These are phyloP conservation scores for Scheffersomyces titani DNA, from an alignment of 1,139 yeast species.

Conservation along the genomic window DNA sequence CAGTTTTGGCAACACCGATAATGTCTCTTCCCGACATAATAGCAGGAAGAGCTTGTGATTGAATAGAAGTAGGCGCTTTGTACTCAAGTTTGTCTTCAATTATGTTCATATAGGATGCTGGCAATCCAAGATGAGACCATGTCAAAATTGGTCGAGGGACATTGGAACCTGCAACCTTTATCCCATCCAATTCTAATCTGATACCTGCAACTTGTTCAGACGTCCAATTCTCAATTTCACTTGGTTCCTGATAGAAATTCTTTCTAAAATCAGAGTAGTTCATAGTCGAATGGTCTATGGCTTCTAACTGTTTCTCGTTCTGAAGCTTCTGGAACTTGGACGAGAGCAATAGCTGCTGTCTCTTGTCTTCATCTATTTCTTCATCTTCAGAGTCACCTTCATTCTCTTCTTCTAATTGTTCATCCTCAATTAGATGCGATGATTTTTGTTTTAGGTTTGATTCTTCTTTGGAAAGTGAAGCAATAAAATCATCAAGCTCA, in stretches of 20 bases:
- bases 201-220: conserved; percentile 55
- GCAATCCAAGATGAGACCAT: conserved; percentile 85
- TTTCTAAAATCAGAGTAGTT: conserved; percentile 59
- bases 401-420: background rate
- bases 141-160: conserved; percentile 69
- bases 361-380: conserved; percentile 20
- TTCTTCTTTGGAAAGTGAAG: conserved; percentile 2
- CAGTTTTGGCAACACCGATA: conserved; percentile 94
- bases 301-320: conserved; percentile 35
- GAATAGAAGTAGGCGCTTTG: conserved; percentile 79
- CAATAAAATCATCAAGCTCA: conserved; percentile 10
- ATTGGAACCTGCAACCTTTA: conserved; percentile 58
- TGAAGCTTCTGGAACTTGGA: conserved; percentile 32
- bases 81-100: conserved; percentile 54
- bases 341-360: conserved; percentile 24
- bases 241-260: conserved; percentile 64
- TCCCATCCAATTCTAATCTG: conserved; percentile 62
- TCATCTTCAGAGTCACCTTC: conserved; percentile 12
- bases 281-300: conserved; percentile 47
- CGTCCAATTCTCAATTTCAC: conserved; percentile 48
- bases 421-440: background rate
- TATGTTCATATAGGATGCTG: conserved; percentile 54
- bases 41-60: conserved; percentile 88
- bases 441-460: background rate
- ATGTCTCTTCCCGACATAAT: conserved; percentile 89